A percentile compares a stretch with the other conserved stretches of the same genome.
Conservation (phyloP, 352 stramenopile genomes). For the Phytophthora fragariae region DNA sequence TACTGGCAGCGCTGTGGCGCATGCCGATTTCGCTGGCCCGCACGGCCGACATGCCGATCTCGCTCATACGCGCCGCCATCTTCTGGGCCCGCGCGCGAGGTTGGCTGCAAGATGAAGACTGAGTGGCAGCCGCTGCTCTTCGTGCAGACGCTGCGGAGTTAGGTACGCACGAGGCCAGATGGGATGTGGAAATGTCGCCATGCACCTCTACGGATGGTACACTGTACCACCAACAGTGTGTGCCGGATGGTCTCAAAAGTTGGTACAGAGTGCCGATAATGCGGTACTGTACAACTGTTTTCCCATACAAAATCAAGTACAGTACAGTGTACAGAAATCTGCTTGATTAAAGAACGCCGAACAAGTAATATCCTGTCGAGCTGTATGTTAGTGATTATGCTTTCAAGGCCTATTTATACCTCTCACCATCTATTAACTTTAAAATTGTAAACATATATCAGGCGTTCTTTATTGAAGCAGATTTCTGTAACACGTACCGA, state of each 20-base stretch:
- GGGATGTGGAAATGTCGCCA: conserved; percentile 18
- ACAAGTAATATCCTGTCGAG: no score
- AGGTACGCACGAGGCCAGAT: conserved; percentile 27
- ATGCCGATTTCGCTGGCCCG: conserved; percentile 49
- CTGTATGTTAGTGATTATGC: no score
- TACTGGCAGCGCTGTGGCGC: conserved; percentile 49
- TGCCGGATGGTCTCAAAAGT: no score
- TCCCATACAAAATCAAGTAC: background rate
- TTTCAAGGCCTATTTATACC: no score
- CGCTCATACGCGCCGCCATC: conserved; percentile 45
- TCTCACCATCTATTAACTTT: no score
- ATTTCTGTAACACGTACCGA: background rate
- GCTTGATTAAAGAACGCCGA: no score
- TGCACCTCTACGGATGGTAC: conserved; percentile 28
- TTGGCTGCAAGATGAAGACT: conserved; percentile 20
- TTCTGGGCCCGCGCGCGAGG: background rate
- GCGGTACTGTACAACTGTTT: no score
- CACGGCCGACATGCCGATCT: conserved; percentile 44
- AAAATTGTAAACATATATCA: no score
- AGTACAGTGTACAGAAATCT: no score
- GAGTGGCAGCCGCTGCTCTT: conserved; percentile 11
- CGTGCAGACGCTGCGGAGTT: conserved; percentile 26
- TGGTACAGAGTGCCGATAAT: no score
- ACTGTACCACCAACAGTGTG: background rate
- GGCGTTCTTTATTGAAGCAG: no score